Percentiles rank a stretch among this genome's conserved stretches.
Conservation (phyloP, 1,284 basidiomycete genomes). For the Heterobasidion irregulare region DNA sequence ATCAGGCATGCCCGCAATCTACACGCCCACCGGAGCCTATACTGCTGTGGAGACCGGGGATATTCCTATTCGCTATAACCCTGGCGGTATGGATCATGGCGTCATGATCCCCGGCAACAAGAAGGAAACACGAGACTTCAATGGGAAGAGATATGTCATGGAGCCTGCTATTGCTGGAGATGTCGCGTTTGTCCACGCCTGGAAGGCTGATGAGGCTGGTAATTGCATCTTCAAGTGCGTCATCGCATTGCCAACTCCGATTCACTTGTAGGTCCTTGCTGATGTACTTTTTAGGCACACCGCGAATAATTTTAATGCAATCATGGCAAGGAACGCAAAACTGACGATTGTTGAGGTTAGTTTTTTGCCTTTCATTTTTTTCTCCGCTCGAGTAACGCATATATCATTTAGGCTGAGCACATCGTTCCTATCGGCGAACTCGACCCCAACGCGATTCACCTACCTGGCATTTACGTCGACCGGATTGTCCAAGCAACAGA, state of each 20-base stretch:
- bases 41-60: slow-evolving; percentile 75
- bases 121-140: slow-evolving; percentile 75
- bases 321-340: slow-evolving; percentile 86
- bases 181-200: slow-evolving; percentile 85
- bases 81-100: slow-evolving; percentile 53
- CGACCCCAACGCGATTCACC: slow-evolving; percentile 75
- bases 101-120: slow-evolving; percentile 64
- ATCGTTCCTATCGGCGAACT: slow-evolving; percentile 84
- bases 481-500: slow-evolving; percentile 74
- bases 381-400: background rate
- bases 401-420: slow-evolving; percentile 62
- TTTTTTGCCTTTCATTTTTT: background rate
- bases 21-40: slow-evolving; percentile 84
- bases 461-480: slow-evolving; percentile 86
- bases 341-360: slow-evolving; percentile 82
- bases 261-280: background rate
- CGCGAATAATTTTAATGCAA: slow-evolving; percentile 81
- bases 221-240: slow-evolving; percentile 76
- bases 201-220: slow-evolving; percentile 90
- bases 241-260: background rate
- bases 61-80: slow-evolving; percentile 71
- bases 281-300: slow-evolving; percentile 50
- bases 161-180: slow-evolving; percentile 85
- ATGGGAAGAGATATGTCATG: slow-evolving; percentile 79
- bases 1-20: slow-evolving; percentile 92